Base-by-base conservation (phyloP, 176 grass and related monocot species). In the Oryza glaberrima region DNA sequence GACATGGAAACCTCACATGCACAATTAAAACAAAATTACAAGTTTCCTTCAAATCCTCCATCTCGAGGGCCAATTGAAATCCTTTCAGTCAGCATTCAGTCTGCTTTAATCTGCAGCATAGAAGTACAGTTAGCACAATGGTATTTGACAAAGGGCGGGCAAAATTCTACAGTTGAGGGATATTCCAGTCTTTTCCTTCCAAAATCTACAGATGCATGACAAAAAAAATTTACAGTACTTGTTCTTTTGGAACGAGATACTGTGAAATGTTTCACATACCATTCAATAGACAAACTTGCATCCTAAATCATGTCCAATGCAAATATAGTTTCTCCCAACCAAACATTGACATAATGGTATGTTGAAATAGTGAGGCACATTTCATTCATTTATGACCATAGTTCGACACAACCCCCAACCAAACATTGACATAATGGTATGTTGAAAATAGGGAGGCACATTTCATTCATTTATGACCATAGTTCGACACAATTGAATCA, bases 61-160 rank as follows among this genome's bases (percentile, higher is more conserved):
- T 72, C 52, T 26, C 0, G 0, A 47, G 45, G 17, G 35, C 7
- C 17, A 34, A 40, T 77, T 35, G 30, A 72, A 69, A 76, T 81
- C 35, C 23, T 73, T 25, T 36, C 35, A 36, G 35, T 36, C 35
- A 36, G 35, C 47, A 69, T 47, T 26, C 9, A 1, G n/a, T 26
- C 30, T 70, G 43, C 19, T 32, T 79, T 44, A 8, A 67, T 54
- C 86, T 83, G 80, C 61, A 72, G 1, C 43, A 8, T 20, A 67
- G 4, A 44, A 70, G 36, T 5, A 40, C 13, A 76, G 54, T 78
- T 32, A 83, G 65, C 14, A 1, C 11, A 25, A 72, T 1, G 58
- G 19, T n/a, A 63, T 20, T 22, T 63, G 3, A 44, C 9, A n/a
- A 61, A 1, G 20, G 20, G 20, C 20, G 20, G 3, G 0, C 7